These are phyloP conservation scores for Tuber borchii DNA, from an alignment of 495 filamentous ascomycete species.

Conservation along the genomic window DNA sequence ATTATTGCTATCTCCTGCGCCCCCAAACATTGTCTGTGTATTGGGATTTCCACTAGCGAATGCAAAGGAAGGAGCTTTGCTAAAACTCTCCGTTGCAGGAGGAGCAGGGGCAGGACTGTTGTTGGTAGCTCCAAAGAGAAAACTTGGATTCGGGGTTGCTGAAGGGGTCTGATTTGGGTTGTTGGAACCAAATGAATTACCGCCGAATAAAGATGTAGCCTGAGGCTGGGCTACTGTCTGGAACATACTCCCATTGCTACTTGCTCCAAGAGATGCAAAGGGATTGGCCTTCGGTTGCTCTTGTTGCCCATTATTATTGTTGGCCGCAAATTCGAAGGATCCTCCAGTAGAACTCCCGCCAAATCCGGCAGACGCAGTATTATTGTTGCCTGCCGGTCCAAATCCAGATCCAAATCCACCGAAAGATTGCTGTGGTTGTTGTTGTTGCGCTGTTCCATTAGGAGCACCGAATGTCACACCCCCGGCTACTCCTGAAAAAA, in stretches of 20 bases:
- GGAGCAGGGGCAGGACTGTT: constrained; percentile 15
- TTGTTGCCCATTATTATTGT: constrained; percentile 19
- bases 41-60: constrained; percentile 17
- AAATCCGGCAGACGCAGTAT: constrained; percentile 22
- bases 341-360: constrained; percentile 30
- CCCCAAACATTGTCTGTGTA: constrained; percentile 26
- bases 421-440: constrained; percentile 10
- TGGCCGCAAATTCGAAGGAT: constrained; percentile 26
- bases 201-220: constrained; percentile 6
- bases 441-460: constrained; percentile 22
- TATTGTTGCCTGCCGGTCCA: constrained; percentile 15
- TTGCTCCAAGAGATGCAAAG: constrained; percentile 23
- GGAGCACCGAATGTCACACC: constrained; percentile 21
- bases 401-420: constrained; percentile 31
- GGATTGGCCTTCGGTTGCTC: constrained; percentile 33
- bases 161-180: constrained; percentile 21
- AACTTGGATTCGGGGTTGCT: constrained; percentile 21
- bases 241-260: constrained; percentile 13
- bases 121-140: constrained; percentile 21
- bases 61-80: constrained; percentile 27
- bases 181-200: constrained; percentile 16
- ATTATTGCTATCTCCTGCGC: constrained; percentile 30
- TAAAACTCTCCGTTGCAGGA: constrained; percentile 18
- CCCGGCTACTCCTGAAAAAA: constrained; percentile 26
- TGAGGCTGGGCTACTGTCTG: not conserved